Base-by-base conservation (phyloP, 2,329 filamentous ascomycete genomes). In the Daldinia sp. region DNA sequence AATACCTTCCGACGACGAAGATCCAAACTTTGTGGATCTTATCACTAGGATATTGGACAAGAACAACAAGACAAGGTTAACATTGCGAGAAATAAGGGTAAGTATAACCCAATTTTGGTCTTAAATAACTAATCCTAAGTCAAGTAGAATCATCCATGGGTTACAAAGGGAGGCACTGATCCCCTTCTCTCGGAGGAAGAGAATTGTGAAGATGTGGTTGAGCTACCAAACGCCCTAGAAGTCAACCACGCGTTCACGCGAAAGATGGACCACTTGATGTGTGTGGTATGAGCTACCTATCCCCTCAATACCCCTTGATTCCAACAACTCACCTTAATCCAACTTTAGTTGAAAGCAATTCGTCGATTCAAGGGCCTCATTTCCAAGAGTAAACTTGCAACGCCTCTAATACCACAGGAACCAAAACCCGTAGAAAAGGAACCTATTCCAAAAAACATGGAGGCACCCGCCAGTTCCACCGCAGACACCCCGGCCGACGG, bases 181-280 rank as follows among this genome's bases (percentile, higher is more conserved):
- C 87, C 87, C 63, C 81, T 99, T 11, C 82, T 98, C 10, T 87
- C 92, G 6, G 85, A 87, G 43, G 90, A 93, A 67, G 94, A 97
- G 73, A 99, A 99, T 70, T 96, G 92, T 41, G 86, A 90, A 9
- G 85, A 93, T 67, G 80, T 93, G 13, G 83, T 98, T 29, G 92
- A 93, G 64, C 86, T 89, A 4, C 94, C 94, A 0, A 98, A 94
- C 59, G 91, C 95, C 70, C 88, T 94, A 58, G 95, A 99, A 78
- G 86, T 97, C 73, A 93, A 93, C 71, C 88, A 90, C 67, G 95
- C 95, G 11, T 96, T 98, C 67, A 98, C 95, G 2, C 87, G 87
- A 21, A 96, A 93, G 73, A 93, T 98, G 85, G 89, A 89, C 61
- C 90, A 95, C 73, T 83, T 98, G 1, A 82, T 98, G 59, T 92